Conservation (phyloP, 2,329 filamentous ascomycete genomes). For the Capronia coronata region DNA sequence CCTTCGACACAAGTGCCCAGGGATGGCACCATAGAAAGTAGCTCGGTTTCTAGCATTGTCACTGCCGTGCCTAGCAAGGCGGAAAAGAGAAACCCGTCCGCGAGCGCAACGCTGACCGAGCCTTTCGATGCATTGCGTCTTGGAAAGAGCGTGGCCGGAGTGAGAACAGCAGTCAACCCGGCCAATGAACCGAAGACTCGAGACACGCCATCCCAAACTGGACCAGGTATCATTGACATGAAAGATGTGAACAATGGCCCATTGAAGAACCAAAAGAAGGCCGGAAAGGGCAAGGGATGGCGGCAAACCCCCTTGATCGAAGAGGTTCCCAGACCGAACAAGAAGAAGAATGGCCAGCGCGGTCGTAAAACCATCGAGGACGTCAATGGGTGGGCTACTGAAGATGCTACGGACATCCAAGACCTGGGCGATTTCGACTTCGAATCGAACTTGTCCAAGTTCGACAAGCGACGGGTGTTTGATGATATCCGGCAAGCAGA, state of each 20-base stretch:
- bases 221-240: conserved; percentile 29
- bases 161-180: conserved; percentile 1
- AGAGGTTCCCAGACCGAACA: conserved; percentile 46
- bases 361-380: conserved; percentile 45
- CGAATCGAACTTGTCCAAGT: conserved; percentile 79
- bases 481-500: conserved; percentile 87
- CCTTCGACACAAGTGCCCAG: conserved; percentile 15
- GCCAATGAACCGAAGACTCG: conserved; percentile 29
- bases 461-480: conserved; percentile 88
- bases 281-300: conserved; percentile 57
- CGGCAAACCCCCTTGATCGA: conserved; percentile 62
- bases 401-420: conserved; percentile 90
- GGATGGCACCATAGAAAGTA: conserved; percentile 16
- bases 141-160: conserved; percentile 27
- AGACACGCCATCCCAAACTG: conserved; percentile 39
- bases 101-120: conserved; percentile 40
- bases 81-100: conserved; percentile 30
- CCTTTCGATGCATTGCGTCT: conserved; percentile 40
- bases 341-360: conserved; percentile 44
- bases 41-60: conserved; percentile 27
- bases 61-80: conserved; percentile 18
- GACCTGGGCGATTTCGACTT: conserved; percentile 96
- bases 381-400: conserved; percentile 86
- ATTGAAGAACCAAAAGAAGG: conserved; percentile 28
- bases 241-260: conserved; percentile 33